Evolutionary conservation across 306 rosid genomes (phyloP), one percentile per base, ranked within the genome.

Genomic region (Glycine latifolia): DNA sequence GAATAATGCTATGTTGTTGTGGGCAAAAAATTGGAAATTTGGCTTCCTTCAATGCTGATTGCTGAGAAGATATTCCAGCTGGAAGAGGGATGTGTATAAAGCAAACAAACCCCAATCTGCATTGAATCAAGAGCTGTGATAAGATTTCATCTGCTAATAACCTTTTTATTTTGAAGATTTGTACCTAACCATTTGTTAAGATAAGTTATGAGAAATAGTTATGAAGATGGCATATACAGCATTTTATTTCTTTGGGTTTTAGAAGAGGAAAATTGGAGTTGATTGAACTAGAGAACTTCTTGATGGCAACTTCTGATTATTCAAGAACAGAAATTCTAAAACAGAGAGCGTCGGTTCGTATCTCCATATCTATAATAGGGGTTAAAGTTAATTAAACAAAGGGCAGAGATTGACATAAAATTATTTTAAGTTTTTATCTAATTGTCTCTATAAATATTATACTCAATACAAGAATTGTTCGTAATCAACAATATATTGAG

Each of bases 1-100:
- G 4, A 74, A 56, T 74, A 9, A 16, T 55, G 46, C n/a, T 31
- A 62, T 61, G 69, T 6, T 33, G 44, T 62, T 62, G 77, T 20
- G 58, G 6, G 11, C 44, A 39, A 20, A 20, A 20, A 20, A 20
- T 20, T 20, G 20, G 20, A 20, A 20, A 20, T 62, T 33, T 12
- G 15, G 44, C 10, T 69, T 26, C 58, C 15, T 17, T 6, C 54
- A 10, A 46, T 9, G 39, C 55, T 10, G 43, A 69, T 20, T 69
- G 75, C 58, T 11, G 43, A 10, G 74, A 20, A 26, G 33, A 66
- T 43, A 43, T 6, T 39, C 47, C 47, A 6, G 9, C 8, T 7
- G 47, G 47, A 43, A 39, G 44, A 39, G 44, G 44, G 44, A 39
- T 39, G 44, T 39, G 44, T 39, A 39, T 39, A 39, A 39, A 6